Evolutionary conservation across 352 stramenopile genomes (phyloP).

Genomic region (Globisporangium parvum): DNA sequence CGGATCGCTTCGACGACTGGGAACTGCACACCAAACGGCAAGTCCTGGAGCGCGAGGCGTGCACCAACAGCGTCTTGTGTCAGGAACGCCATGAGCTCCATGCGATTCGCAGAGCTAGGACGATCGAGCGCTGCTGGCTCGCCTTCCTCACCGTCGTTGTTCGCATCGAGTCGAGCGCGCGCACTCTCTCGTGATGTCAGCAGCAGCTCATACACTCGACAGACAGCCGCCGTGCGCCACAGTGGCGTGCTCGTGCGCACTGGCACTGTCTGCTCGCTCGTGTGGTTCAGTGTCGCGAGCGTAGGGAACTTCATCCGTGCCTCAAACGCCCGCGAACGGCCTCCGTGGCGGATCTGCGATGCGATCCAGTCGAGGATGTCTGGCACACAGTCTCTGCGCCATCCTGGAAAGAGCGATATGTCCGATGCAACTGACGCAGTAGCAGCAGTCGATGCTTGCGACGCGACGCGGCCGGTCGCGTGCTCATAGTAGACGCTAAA

Average conservation of each 20-base stretch:
- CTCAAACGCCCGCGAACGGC: not conserved
- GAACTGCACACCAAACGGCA: slow-evolving; percentile 54
- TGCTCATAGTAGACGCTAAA: slow-evolving; percentile 51
- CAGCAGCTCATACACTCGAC: slow-evolving; percentile 37
- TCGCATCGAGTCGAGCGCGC: not conserved
- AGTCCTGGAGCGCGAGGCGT: slow-evolving; percentile 37
- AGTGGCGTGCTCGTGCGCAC: slow-evolving; percentile 10
- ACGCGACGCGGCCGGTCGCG: slow-evolving; percentile 22
- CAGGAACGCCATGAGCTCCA: slow-evolving; percentile 47
- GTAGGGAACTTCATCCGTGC: not conserved
- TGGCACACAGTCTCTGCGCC: not conserved
- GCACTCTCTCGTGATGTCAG: not conserved
- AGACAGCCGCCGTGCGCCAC: slow-evolving; percentile 28
- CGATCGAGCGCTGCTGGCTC: not conserved
- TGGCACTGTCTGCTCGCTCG: not conserved
- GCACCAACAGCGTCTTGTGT: slow-evolving; percentile 30
- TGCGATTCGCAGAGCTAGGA: not conserved
- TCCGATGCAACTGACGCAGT: not conserved
- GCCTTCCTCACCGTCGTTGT: slow-evolving; percentile 1
- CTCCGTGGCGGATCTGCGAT: not conserved
- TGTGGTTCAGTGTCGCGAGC: not conserved
- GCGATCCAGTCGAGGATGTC: not conserved
- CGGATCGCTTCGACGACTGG: slow-evolving; percentile 52
- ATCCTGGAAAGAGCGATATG: not conserved
- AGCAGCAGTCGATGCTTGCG: not conserved